phyloP scores from a whole-genome alignment of 164 flowering plant species.

The Nelumbo lutea region DNA sequence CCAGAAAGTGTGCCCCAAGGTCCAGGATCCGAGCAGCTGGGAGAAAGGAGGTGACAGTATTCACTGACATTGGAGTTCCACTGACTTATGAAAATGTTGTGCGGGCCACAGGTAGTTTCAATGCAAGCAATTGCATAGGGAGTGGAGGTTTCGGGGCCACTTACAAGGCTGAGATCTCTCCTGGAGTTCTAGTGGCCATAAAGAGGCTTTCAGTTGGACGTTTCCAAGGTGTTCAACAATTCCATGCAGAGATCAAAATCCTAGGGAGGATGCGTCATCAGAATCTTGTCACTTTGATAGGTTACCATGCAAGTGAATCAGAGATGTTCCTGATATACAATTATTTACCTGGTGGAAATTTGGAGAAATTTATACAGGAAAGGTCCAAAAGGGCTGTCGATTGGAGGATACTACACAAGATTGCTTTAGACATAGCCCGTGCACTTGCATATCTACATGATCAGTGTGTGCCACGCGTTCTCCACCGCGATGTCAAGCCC shows the following conservation, averaged over 20 bases:
- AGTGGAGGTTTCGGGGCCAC: constrained; percentile 96
- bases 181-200: constrained; percentile 65
- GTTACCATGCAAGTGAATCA: constrained; percentile 86
- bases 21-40: constrained; percentile 42
- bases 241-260: constrained; percentile 82
- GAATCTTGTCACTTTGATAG: constrained; percentile 79
- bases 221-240: constrained; percentile 82
- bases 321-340: constrained; percentile 91
- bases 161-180: constrained; percentile 79
- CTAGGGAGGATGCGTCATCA: constrained; percentile 78
- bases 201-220: constrained; percentile 85
- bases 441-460: constrained; percentile 91
- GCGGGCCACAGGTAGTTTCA: constrained; percentile 70
- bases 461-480: constrained; percentile 89
- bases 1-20: constrained; percentile 58
- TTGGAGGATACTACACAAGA: constrained; percentile 85
- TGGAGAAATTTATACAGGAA: constrained; percentile 81
- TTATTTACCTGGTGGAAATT: constrained; percentile 79
- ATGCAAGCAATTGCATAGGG: constrained; percentile 83
- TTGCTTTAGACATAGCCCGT: constrained; percentile 76
- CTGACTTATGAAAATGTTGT: constrained; percentile 71
- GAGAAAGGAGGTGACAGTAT: constrained; percentile 60
- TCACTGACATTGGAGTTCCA: constrained; percentile 64
- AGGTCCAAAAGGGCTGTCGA: constrained; percentile 67
- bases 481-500: constrained; percentile 92